Percentiles rank a stretch among this genome's conserved stretches.
phyloP scores from a whole-genome alignment of 2,329 filamentous ascomycete genomes.

The Hymenoscyphus scutula region DNA sequence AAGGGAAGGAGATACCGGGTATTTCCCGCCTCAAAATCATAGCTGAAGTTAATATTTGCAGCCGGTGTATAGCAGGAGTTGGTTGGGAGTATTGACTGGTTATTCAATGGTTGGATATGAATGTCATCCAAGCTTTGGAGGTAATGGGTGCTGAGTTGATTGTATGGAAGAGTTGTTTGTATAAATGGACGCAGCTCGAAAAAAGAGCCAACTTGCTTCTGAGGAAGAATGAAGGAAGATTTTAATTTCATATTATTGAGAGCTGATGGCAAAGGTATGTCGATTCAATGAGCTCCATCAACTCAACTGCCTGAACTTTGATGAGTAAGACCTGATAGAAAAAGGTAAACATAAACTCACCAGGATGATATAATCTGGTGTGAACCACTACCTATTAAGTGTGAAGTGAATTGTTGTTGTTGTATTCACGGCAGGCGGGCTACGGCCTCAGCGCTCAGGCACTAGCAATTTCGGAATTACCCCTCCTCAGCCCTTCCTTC shows the following conservation, averaged over 20 bases:
- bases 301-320: too few relatives aligned
- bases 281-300: too few relatives aligned
- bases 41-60: not conserved
- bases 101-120: slow-evolving; percentile 1
- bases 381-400: too few relatives aligned
- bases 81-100: not conserved
- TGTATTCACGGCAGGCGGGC: not conserved
- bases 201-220: not conserved
- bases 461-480: slow-evolving; percentile 1
- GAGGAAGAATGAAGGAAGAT: not conserved
- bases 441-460: slow-evolving; percentile 2
- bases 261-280: too few relatives aligned
- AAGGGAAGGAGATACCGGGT: slow-evolving; percentile 19
- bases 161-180: not conserved
- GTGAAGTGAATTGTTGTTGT: not conserved
- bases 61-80: not conserved
- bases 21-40: slow-evolving; percentile 22
- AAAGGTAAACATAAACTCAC: too few relatives aligned
- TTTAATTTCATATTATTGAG: not conserved
- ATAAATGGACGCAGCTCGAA: not conserved
- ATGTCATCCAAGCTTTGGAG: not conserved
- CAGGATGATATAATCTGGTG: too few relatives aligned
- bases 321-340: too few relatives aligned
- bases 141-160: not conserved
- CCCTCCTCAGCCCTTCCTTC: slow-evolving; percentile 10